Evolutionary conservation across 2,329 filamentous ascomycete genomes (phyloP).

Genomic region (Beauveria asiatica): DNA sequence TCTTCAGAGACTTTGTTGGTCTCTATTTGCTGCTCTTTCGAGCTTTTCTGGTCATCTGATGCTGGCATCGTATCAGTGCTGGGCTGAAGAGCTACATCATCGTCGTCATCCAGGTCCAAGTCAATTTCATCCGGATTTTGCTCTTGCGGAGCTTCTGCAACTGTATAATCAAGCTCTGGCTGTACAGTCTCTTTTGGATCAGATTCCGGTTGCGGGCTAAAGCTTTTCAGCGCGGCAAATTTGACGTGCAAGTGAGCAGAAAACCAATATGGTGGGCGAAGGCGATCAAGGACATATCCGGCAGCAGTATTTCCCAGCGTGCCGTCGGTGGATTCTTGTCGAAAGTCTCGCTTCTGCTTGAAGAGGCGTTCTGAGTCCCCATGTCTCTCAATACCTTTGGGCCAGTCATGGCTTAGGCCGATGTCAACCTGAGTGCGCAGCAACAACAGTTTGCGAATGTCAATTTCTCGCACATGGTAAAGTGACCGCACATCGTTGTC

Average conservation of each 20-base stretch:
- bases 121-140: constrained; percentile 63
- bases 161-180: neutral
- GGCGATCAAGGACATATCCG: constrained; percentile 66
- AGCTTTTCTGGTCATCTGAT: neutral
- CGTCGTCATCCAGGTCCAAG: constrained; percentile 52
- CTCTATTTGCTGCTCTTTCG: constrained; percentile 8
- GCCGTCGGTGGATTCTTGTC: constrained; percentile 65
- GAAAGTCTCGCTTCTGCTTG: constrained; percentile 63
- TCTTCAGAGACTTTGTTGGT: constrained; percentile 45
- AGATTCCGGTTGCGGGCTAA: constrained; percentile 29
- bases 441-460: constrained; percentile 82
- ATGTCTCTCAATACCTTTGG: constrained; percentile 68
- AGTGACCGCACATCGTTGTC: constrained; percentile 67
- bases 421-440: constrained; percentile 83
- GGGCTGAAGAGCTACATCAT: constrained; percentile 16
- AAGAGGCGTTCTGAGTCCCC: constrained; percentile 66
- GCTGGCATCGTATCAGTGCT: constrained; percentile 11
- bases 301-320: constrained; percentile 74
- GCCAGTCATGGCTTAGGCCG: constrained; percentile 94
- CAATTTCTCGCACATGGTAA: constrained; percentile 84
- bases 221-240: constrained; percentile 62
- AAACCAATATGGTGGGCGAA: constrained; percentile 85
- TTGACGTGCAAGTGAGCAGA: constrained; percentile 89
- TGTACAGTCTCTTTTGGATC: neutral
- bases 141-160: constrained; percentile 11